Evolutionary conservation across 2,329 filamentous ascomycete species (phyloP).

Genomic region (Neopestalotiopsis rosae): DNA sequence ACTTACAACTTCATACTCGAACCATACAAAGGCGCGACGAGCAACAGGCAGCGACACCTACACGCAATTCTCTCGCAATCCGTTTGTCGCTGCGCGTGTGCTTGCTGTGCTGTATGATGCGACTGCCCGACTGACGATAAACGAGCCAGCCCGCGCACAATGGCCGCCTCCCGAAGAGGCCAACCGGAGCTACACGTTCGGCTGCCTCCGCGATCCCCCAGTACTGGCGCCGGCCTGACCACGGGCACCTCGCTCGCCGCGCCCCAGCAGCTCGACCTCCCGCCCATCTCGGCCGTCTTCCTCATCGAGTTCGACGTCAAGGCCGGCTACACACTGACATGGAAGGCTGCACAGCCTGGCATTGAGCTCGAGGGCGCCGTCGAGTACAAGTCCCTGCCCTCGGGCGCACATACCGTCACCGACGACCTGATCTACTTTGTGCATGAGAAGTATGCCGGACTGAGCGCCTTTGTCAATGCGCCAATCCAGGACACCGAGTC

Average conservation of each 20-base stretch:
- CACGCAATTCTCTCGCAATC: not conserved
- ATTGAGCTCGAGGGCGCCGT: conserved; percentile 84
- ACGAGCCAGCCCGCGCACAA: conserved; percentile 21
- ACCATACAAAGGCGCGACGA: not conserved
- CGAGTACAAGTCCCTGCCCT: conserved; percentile 96
- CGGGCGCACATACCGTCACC: conserved; percentile 85
- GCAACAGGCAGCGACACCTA: not conserved
- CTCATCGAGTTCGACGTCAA: conserved; percentile 93
- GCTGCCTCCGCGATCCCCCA: conserved; percentile 26
- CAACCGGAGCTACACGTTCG: conserved; percentile 40
- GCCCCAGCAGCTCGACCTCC: conserved; percentile 49
- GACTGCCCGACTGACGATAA: conserved; percentile 13
- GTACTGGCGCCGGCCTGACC: conserved; percentile 13
- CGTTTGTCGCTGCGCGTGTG: not conserved
- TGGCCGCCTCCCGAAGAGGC: conserved; percentile 40
- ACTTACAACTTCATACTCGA: not conserved
- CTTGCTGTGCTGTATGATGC: conserved; percentile 15
- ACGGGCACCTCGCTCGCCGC: conserved; percentile 33
- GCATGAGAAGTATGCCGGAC: conserved; percentile 80
- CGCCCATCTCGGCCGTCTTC: conserved; percentile 78
- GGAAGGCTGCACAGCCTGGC: conserved; percentile 76
- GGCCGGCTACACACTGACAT: conserved; percentile 87
- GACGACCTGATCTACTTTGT: conserved; percentile 95
- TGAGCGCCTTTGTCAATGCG: conserved; percentile 89
- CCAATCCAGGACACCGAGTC: conserved; percentile 77